Percentiles rank a stretch among this genome's conserved stretches.
Conservation (phyloP, 2,329 filamentous ascomycete genomes). For the Chlorencoelia australis region DNA sequence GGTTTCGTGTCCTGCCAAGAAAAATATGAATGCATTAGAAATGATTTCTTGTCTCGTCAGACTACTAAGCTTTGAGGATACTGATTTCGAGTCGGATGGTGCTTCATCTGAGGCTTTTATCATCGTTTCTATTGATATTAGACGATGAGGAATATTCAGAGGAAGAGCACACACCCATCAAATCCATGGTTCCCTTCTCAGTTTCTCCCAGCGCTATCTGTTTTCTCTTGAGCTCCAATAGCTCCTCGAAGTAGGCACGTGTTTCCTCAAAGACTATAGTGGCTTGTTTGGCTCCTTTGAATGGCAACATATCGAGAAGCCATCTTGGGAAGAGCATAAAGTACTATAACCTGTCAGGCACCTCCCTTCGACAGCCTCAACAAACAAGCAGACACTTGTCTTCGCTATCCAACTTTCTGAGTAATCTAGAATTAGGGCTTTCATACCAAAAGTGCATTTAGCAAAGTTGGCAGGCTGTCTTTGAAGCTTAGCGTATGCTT, state of each 20-base stretch:
- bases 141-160: not conserved
- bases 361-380: too few relatives aligned
- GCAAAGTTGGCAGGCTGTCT: conserved; percentile 35
- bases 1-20: conserved; percentile 28
- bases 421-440: too few relatives aligned
- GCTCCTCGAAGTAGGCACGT: conserved; percentile 40
- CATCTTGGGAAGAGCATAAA: too few relatives aligned
- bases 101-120: conserved; percentile 13
- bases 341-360: too few relatives aligned
- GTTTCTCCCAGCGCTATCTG: conserved; percentile 15
- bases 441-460: conserved; percentile 39
- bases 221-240: conserved; percentile 30
- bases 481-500: conserved; percentile 40
- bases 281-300: too few relatives aligned
- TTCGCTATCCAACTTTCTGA: too few relatives aligned
- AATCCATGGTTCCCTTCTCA: conserved; percentile 19
- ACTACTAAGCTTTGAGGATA: too few relatives aligned
- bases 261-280: conserved; percentile 37
- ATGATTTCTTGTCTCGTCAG: conserved; percentile 24
- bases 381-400: too few relatives aligned
- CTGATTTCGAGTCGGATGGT: not conserved
- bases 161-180: conserved; percentile 12
- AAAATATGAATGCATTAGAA: conserved; percentile 25
- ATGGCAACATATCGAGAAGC: too few relatives aligned
- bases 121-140: conserved; percentile 13